phyloP scores from a whole-genome alignment of 371 early-diverging fungal genomes.

The Funneliformis caledonium region DNA sequence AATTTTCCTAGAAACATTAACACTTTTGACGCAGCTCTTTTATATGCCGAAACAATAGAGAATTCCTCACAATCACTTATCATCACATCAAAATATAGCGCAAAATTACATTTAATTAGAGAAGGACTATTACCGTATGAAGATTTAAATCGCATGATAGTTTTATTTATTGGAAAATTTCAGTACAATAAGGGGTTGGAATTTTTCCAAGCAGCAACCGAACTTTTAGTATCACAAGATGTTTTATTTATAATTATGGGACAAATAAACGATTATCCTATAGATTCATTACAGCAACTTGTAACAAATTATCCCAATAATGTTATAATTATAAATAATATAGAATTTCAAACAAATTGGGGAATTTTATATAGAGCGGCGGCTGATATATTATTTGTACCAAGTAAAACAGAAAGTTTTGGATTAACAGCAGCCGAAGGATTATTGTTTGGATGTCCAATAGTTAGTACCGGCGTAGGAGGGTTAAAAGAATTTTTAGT shows the following conservation, averaged over 20 bases:
- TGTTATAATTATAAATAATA: constrained; percentile 53
- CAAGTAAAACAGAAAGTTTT: constrained; percentile 62
- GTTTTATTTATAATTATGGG: constrained; percentile 65
- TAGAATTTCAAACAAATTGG: constrained; percentile 55
- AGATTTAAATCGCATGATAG: constrained; percentile 60
- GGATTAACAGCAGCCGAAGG: constrained; percentile 68
- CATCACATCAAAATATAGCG: constrained; percentile 55
- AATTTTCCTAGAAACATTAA: constrained; percentile 53
- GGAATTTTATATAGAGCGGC: constrained; percentile 59
- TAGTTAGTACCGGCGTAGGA: constrained; percentile 65
- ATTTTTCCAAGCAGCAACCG: constrained; percentile 54
- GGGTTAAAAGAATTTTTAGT: constrained; percentile 61
- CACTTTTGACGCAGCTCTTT: not conserved
- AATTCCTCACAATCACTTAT: constrained; percentile 1
- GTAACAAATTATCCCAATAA: constrained; percentile 52
- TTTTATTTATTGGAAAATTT: constrained; percentile 64
- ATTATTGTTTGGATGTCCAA: constrained; percentile 61
- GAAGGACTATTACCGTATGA: constrained; percentile 50
- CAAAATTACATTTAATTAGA: constrained; percentile 59
- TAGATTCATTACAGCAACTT: constrained; percentile 50
- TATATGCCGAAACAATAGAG: not conserved
- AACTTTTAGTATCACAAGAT: constrained; percentile 48
- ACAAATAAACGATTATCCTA: constrained; percentile 61
- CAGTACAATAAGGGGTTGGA: constrained; percentile 61
- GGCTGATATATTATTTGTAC: constrained; percentile 66